Evolutionary conservation across 495 filamentous ascomycete species (phyloP).

Genomic region (Hypoxylon cercidicola): DNA sequence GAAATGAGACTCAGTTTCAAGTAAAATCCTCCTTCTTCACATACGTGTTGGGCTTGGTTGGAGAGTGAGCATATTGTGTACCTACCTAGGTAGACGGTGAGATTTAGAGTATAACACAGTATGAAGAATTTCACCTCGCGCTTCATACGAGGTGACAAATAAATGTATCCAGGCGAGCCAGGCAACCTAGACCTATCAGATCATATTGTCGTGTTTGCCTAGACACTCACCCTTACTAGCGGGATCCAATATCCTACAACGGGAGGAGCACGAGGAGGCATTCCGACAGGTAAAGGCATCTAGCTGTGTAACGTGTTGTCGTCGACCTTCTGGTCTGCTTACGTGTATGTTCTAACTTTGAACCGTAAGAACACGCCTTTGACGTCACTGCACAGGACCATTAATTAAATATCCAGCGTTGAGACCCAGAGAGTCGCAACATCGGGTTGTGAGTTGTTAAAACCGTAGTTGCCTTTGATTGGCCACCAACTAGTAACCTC

Average conservation of each 20-base stretch:
- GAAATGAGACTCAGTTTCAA: background rate
- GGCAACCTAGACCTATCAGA: background rate
- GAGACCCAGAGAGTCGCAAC: slow-evolving; percentile 30
- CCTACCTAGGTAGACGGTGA: no score
- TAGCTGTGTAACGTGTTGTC: slow-evolving; percentile 9
- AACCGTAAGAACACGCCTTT: slow-evolving; percentile 6
- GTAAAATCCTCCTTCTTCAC: background rate
- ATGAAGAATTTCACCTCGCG: no score
- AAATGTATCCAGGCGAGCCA: no score
- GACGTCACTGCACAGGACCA: slow-evolving; percentile 25
- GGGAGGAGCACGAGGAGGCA: background rate
- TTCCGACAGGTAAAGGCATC: background rate
- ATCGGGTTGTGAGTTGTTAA: slow-evolving; percentile 15
- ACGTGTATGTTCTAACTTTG: slow-evolving; percentile 6
- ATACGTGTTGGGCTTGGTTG: background rate
- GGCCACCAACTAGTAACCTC: slow-evolving; percentile 1
- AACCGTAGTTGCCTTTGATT: slow-evolving; percentile 27
- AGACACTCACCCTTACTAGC: slow-evolving; percentile 8
- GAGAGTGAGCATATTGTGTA: background rate
- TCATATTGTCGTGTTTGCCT: background rate
- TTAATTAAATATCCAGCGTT: slow-evolving; percentile 24
- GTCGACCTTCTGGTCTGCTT: slow-evolving; percentile 6
- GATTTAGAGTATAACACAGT: no score
- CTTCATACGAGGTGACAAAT: no score
- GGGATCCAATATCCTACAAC: slow-evolving; percentile 10